Evolutionary conservation across 2,329 filamentous ascomycete genomes (phyloP).

Genomic region (Fusarium ramigenum): DNA sequence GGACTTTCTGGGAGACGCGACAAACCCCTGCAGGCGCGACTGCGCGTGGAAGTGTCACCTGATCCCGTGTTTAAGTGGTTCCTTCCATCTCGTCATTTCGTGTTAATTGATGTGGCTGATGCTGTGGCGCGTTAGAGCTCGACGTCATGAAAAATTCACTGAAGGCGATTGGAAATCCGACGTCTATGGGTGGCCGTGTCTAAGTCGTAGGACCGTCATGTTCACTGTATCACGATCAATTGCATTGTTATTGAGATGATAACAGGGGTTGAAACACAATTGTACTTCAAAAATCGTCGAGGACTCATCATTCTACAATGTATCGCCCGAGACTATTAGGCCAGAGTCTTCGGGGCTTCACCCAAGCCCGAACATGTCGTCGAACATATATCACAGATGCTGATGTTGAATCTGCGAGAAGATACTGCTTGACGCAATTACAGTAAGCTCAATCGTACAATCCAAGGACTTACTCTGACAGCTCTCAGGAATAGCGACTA

Average conservation of each 20-base stretch:
- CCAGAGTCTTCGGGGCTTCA: conserved; percentile 52
- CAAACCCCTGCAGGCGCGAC: conserved; percentile 43
- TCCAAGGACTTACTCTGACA: conserved; percentile 8
- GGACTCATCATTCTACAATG: conserved; percentile 47
- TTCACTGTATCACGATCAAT: conserved; percentile 18
- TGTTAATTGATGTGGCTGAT: conserved; percentile 26
- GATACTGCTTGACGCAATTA: conserved; percentile 64
- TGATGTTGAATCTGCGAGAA: conserved; percentile 62
- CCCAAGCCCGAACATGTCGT: conserved; percentile 38
- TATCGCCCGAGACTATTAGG: conserved; percentile 49
- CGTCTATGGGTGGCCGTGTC: conserved; percentile 35
- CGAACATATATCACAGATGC: conserved; percentile 60
- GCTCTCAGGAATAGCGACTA: conserved; percentile 80
- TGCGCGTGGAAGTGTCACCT: conserved; percentile 53
- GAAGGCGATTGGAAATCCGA: conserved; percentile 39
- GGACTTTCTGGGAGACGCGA: conserved; percentile 51
- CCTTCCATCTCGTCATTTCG: background rate
- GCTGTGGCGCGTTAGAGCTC: conserved; percentile 23
- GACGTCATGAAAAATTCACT: conserved; percentile 44
- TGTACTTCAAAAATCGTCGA: background rate
- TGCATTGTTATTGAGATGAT: background rate
- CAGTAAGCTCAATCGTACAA: conserved; percentile 48
- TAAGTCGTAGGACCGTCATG: conserved; percentile 22
- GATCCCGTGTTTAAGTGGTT: conserved; percentile 45
- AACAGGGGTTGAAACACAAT: background rate